phyloP scores from a whole-genome alignment of 176 grass and related monocot species.

The Musa itinerans region DNA sequence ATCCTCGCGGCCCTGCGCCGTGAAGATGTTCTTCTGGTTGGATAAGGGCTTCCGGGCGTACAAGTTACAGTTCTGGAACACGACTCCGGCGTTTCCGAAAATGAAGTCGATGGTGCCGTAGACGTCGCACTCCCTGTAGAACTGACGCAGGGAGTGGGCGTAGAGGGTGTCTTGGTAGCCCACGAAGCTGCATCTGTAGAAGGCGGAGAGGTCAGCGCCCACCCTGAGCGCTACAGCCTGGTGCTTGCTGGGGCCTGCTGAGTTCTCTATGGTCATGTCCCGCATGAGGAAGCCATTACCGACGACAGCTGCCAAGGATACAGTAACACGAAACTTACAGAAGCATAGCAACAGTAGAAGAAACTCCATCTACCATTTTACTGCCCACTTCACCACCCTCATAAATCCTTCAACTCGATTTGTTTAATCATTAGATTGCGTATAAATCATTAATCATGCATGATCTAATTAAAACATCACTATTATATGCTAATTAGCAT shows the following conservation, averaged over 20 bases:
- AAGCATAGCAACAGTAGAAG: no score
- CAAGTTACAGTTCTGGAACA: conserved; percentile 63
- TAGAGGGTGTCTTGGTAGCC: conserved; percentile 92
- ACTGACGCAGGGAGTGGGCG: conserved; percentile 71
- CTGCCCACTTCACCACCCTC: no score
- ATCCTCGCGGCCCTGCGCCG: conserved; percentile 65
- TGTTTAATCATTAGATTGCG: no score
- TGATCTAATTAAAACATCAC: no score
- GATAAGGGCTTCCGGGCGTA: conserved; percentile 48
- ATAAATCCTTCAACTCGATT: no score
- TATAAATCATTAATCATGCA: no score
- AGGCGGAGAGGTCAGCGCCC: conserved; percentile 10
- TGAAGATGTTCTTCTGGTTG: conserved; percentile 60
- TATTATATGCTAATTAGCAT: no score
- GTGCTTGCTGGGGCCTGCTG: conserved; percentile 34
- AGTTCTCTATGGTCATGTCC: conserved; percentile 73
- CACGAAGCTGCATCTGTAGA: conserved; percentile 60
- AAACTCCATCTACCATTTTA: no score
- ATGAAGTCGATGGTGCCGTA: conserved; percentile 81
- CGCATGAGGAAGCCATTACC: conserved; percentile 55
- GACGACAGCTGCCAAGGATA: conserved; percentile 39
- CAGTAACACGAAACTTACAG: background rate
- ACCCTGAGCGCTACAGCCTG: conserved; percentile 17
- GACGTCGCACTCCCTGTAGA: conserved; percentile 73
- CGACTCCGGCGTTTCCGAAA: conserved; percentile 68